Base-by-base conservation (phyloP, 208 protist species). In the Wallacemonas sp. region DNA sequence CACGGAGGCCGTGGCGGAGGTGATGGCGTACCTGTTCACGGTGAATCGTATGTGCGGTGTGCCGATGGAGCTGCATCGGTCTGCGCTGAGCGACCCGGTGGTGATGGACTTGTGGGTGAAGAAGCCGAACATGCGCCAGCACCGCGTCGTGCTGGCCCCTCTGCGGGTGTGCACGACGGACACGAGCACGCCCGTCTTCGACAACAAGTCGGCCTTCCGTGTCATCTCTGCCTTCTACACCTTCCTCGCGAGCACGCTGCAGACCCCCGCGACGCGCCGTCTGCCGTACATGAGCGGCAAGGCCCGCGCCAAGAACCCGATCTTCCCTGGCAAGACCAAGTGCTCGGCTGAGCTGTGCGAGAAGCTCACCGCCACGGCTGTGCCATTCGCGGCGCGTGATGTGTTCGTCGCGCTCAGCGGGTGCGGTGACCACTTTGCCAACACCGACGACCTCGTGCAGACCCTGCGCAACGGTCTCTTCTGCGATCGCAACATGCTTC, bases 401-500 rank as follows among this genome's bases (percentile, higher is more conserved):
- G 77, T 86, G 26, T 93, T 97, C 66, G 88, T 94, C 14, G 91
- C 91, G 47, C 73, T 97, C 68, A 80, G 81, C 74, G 91, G 91
- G 51, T 91, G 87, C 69, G 86, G 84, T 41, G 91, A 97, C 64
- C 28, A 79, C 33, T 97, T 97, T 61, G 67, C 80, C 11, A 69
- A 84, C 67, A 75, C 65, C 59, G 91, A 97, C 30, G 91, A 97
- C 27, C 72, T 97, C 36, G 61, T 81, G 22, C 76, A 80, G 73
- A 94, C 89, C 31, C 77, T 97, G 46, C 88, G 89, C 51, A 75
- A 84, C 51, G 84, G 84, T 26, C 82, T 97, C 38, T 91, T 87
- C 79, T 89, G 87, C 62, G 91, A 97, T 63, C 80, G 79, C 22
- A 75, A 75, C 39, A 70, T 93, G 68, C 72, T 97, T 59, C 91